A percentile compares a stretch with the other conserved stretches of the same genome.
Conservation (phyloP, 352 stramenopile species). For the Phytopythium cucurbitacearum region DNA sequence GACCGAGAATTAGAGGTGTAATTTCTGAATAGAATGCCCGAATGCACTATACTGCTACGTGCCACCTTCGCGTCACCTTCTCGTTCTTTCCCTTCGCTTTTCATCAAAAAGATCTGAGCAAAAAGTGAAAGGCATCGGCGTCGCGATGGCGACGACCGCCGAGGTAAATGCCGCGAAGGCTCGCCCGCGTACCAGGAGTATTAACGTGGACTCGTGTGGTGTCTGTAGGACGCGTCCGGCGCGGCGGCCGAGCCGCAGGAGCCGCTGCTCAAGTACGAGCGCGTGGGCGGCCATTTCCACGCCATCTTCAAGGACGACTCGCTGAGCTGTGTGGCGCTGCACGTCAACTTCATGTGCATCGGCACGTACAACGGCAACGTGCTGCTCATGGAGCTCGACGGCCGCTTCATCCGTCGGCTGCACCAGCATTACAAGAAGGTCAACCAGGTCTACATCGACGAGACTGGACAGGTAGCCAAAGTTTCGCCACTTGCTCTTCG, state of each 20-base stretch:
- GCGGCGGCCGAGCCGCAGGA: constrained; percentile 24
- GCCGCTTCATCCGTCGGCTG: constrained; percentile 69
- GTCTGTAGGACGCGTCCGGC: not conserved
- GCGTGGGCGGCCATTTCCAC: constrained; percentile 79
- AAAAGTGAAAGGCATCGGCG: not conserved
- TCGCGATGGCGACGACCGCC: not conserved
- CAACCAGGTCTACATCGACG: constrained; percentile 81
- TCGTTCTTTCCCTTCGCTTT: not conserved
- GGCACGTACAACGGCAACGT: constrained; percentile 82
- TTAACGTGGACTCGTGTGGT: not conserved
- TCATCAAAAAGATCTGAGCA: not conserved
- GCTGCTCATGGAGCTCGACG: constrained; percentile 72
- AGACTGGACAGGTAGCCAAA: constrained; percentile 50
- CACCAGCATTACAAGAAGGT: constrained; percentile 89
- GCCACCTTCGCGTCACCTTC: constrained; percentile 5
- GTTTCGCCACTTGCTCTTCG: not conserved
- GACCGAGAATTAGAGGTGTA: too few species aligned
- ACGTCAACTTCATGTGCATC: constrained; percentile 75
- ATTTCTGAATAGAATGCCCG: not conserved
- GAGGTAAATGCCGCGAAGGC: not conserved
- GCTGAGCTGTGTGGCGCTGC: constrained; percentile 73
- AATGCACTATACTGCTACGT: not conserved
- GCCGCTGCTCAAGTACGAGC: constrained; percentile 85
- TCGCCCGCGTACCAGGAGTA: not conserved
- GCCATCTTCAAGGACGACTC: constrained; percentile 86